Base-by-base conservation (phyloP, 2,329 filamentous ascomycete species). In the Leptographium radiaticola region DNA sequence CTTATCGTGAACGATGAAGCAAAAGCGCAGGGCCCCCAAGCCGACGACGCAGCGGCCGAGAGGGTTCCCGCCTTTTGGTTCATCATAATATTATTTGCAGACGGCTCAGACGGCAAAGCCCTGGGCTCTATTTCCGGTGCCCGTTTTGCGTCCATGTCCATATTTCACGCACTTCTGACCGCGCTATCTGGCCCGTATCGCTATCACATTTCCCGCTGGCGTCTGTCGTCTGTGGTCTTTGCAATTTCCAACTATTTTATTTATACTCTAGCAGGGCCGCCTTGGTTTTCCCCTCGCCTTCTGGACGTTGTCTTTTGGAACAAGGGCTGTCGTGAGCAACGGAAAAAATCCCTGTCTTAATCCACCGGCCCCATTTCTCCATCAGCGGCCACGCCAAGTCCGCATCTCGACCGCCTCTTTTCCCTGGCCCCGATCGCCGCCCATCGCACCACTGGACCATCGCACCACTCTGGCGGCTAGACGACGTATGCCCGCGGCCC, bases 1-100 rank as follows among this genome's bases (percentile, higher is more conserved):
- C 53, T 58, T 57, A 59, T 59, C 54, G 51, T 40, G 47, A 30
- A 16, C n/a, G n/a, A 39, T 11, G 33, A 5, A 49, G 34, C 39
- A n/a, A 18, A 42, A 42, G 10, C 15, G 20, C 15, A 25, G 25
- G 25, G 25, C 7, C 20, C 36, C 25, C 31, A 12, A 25, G 33
- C 20, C 20, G 11, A 45, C 12, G 30, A 38, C 38, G 18, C n/a
- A 16, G 34, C 18, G n/a, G 20, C 33, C 30, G 34, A 42, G 48
- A 49, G 48, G 36, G 33, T 38, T 49, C 25, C 25, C 25, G 25
- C 25, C 25, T 25, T 25, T 25, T 5, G 25, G 25, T 25, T 25
- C 25, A 25, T 25, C 25, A 25, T 25, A 25, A 25, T 25, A 25
- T 25, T 25, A 25, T 25, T 25, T 25, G 25, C 25, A 25, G 25